Evolutionary conservation across 1,284 basidiomycete species (phyloP).

Genomic region (Puccinia polysora): DNA sequence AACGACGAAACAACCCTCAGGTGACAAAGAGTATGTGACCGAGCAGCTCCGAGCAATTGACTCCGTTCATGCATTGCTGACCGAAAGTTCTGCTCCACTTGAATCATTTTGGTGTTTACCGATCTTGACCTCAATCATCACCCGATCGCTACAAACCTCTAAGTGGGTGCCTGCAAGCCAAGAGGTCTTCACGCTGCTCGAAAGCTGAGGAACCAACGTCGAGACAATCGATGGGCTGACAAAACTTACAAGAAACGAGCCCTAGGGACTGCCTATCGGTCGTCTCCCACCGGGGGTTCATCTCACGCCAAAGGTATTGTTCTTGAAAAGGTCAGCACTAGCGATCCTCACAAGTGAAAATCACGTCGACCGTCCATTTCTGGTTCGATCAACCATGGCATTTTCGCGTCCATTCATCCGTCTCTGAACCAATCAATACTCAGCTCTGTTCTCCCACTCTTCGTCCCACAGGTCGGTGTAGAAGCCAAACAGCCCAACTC

Average conservation of each 20-base stretch:
- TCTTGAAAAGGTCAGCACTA: conserved; percentile 85
- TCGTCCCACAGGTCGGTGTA: conserved; percentile 56
- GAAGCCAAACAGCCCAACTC: conserved; percentile 98
- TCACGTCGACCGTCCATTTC: neutral
- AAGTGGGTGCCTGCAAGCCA: conserved; percentile 61
- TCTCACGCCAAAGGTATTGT: conserved; percentile 99
- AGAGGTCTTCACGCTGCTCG: conserved; percentile 98
- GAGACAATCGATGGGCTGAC: conserved; percentile 99
- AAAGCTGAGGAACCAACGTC: conserved; percentile 90
- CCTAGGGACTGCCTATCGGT: conserved; percentile 99
- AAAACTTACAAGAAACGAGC: conserved; percentile 99
- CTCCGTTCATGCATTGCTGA: too few species aligned
- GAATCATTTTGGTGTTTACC: neutral
- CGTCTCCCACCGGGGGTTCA: conserved; percentile 97
- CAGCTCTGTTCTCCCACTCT: neutral
- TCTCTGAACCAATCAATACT: neutral
- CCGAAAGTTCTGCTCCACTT: neutral
- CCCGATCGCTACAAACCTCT: neutral
- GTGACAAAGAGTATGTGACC: too few species aligned
- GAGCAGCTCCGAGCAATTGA: too few species aligned
- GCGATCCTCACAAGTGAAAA: neutral
- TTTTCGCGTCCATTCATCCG: neutral
- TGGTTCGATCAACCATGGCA: neutral
- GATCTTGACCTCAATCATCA: neutral
- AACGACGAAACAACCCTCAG: too few species aligned